phyloP scores from a whole-genome alignment of 148 eudicot species.

The Talinum fruticosum region DNA sequence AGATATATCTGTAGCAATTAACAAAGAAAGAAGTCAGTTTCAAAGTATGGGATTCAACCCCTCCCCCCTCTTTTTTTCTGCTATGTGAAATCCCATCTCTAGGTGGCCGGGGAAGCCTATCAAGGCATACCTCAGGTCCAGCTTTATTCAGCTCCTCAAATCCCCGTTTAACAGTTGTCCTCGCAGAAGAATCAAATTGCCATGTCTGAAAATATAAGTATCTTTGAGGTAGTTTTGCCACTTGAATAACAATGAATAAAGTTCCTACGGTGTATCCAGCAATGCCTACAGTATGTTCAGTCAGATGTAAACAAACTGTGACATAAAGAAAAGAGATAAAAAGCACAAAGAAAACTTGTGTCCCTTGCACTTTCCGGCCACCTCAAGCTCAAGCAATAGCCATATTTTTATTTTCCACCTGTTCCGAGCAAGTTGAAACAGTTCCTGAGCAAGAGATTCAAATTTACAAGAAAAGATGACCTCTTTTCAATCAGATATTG shows the following conservation, averaged over 20 bases:
- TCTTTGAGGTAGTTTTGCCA: conserved; percentile 79
- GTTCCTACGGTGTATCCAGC: conserved; percentile 78
- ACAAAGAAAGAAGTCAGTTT: no score
- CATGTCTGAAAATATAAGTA: conserved; percentile 83
- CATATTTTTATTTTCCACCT: conserved; percentile 80
- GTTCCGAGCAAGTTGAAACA: conserved; percentile 69
- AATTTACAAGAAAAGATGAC: not conserved
- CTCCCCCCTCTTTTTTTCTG: no score
- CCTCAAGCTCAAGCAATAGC: conserved; percentile 89
- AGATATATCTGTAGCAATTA: no score
- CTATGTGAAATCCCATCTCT: no score
- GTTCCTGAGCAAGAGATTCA: conserved; percentile 43
- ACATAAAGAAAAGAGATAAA: not conserved
- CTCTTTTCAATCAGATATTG: not conserved
- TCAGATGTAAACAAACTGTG: not conserved
- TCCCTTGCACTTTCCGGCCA: conserved; percentile 19
- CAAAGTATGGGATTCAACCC: no score
- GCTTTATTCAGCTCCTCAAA: conserved; percentile 83
- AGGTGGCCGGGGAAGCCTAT: no score
- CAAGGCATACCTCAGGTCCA: conserved; percentile 67
- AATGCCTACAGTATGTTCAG: conserved; percentile 49
- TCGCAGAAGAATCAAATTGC: conserved; percentile 83
- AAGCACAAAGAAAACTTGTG: not conserved
- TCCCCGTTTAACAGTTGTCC: conserved; percentile 89
- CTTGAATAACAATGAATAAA: conserved; percentile 60